These are phyloP conservation scores for Malbranchea cinnamomea DNA, from an alignment of 2,329 filamentous ascomycete genomes.

Conservation along the genomic window DNA sequence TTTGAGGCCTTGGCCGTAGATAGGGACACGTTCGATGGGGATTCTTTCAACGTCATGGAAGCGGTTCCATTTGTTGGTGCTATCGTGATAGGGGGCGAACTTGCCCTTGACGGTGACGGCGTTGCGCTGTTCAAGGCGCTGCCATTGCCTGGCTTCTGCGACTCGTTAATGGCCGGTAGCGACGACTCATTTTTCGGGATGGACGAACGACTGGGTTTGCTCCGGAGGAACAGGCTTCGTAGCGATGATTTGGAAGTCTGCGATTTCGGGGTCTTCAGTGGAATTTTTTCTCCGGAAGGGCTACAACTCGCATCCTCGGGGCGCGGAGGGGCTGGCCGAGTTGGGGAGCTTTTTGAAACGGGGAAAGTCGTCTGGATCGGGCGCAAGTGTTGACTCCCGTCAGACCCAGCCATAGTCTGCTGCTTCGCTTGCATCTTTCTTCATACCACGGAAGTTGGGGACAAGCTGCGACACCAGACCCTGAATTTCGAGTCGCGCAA, in stretches of 20 bases:
- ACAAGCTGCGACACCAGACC: no score
- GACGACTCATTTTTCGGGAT: constrained; percentile 15
- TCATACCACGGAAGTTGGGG: no score
- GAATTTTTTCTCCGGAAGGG: constrained; percentile 16
- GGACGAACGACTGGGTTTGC: constrained; percentile 17
- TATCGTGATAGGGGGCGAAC: constrained; percentile 16
- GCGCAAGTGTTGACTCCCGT: constrained; percentile 21
- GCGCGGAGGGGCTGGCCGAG: constrained; percentile 9
- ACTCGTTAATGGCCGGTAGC: constrained; percentile 21
- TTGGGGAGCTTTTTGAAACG: constrained; percentile 5
- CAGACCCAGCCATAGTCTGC: constrained; percentile 20
- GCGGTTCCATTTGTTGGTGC: no score
- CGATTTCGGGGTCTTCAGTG: constrained; percentile 19
- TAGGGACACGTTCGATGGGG: no score
- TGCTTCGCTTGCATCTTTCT: constrained; percentile 5
- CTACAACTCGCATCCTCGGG: constrained; percentile 17
- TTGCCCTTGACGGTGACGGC: constrained; percentile 10
- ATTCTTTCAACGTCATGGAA: no score
- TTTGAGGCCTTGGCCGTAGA: constrained; percentile 14
- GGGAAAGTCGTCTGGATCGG: constrained; percentile 23
- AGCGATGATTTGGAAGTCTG: constrained; percentile 24
- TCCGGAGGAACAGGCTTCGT: constrained; percentile 22
- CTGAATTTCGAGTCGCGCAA: no score
- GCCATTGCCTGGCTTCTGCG: no score
- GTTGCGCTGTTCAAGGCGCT: constrained; percentile 11